Percentiles rank a stretch among this genome's conserved stretches.
Conservation (phyloP, 2,329 filamentous ascomycete genomes). For the Pyrenochaeta sp. region DNA sequence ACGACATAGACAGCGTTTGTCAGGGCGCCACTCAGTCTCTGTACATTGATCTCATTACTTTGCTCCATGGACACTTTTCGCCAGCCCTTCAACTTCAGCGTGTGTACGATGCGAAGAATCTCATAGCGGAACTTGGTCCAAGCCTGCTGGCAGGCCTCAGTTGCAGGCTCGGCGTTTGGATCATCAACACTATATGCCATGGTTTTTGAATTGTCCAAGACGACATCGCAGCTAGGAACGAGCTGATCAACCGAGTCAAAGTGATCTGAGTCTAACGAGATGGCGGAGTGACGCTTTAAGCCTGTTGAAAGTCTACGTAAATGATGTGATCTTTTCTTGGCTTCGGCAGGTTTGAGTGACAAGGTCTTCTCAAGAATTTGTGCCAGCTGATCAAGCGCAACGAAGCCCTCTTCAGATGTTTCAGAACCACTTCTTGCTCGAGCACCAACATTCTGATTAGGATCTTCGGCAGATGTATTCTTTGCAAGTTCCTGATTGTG, state of each 20-base stretch:
- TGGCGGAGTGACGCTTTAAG: slow-evolving; percentile 57
- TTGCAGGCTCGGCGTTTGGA: slow-evolving; percentile 56
- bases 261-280: slow-evolving; percentile 86
- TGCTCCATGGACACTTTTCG: slow-evolving; percentile 77
- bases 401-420: slow-evolving; percentile 69
- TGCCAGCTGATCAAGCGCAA: slow-evolving; percentile 82
- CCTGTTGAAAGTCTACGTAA: slow-evolving; percentile 41
- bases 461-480: slow-evolving; percentile 6
- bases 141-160: slow-evolving; percentile 65
- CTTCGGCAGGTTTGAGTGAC: slow-evolving; percentile 49
- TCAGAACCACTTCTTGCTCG: slow-evolving; percentile 62
- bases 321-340: slow-evolving; percentile 40
- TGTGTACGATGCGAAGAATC: slow-evolving; percentile 88
- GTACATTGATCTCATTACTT: slow-evolving; percentile 73
- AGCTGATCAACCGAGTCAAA: slow-evolving; percentile 77
- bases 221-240: slow-evolving; percentile 85
- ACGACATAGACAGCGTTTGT: slow-evolving; percentile 98
- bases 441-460: slow-evolving; percentile 18
- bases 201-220: slow-evolving; percentile 90
- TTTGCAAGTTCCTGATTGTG: slow-evolving; percentile 6
- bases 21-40: slow-evolving; percentile 85
- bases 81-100: slow-evolving; percentile 90
- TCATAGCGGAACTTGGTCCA: slow-evolving; percentile 93
- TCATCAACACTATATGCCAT: slow-evolving; percentile 75
- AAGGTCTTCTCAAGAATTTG: slow-evolving; percentile 77